Percentiles rank a stretch among this genome's conserved stretches.
Conservation (phyloP, 768 basidiomycete species). For the Russula dissimulans region DNA sequence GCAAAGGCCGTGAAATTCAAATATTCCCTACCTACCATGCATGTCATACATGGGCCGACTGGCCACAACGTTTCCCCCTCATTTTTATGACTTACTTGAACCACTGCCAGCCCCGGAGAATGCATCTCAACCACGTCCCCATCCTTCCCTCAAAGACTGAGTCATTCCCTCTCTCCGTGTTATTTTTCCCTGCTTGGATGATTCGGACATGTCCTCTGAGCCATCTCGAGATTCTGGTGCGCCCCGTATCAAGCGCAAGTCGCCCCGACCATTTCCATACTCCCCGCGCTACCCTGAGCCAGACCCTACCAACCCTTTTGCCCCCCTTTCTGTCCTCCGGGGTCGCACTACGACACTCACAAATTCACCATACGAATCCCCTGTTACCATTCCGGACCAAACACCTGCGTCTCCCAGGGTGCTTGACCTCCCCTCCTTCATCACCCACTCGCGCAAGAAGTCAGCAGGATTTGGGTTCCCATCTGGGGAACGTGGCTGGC, state of each 20-base stretch:
- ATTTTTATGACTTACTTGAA: constrained; percentile 14
- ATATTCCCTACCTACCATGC: constrained; percentile 6
- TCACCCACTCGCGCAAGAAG: constrained; percentile 4
- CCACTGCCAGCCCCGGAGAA: background rate
- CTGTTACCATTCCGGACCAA: background rate
- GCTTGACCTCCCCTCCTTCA: constrained; percentile 12
- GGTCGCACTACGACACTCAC: constrained; percentile 30
- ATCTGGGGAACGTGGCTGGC: constrained; percentile 8
- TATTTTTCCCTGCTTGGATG: background rate
- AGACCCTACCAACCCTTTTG: constrained; percentile 64
- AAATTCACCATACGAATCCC: constrained; percentile 1
- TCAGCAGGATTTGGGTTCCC: background rate
- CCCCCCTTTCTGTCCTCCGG: constrained; percentile 56
- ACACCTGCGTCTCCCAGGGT: constrained; percentile 1
- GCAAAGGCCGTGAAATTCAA: constrained; percentile 1
- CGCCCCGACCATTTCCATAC: constrained; percentile 43
- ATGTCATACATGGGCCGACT: constrained; percentile 8
- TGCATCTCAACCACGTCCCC: background rate
- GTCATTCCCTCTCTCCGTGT: background rate
- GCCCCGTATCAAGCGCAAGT: constrained; percentile 42
- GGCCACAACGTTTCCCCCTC: constrained; percentile 12
- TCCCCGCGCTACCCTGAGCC: constrained; percentile 53
- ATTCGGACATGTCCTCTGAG: constrained; percentile 1
- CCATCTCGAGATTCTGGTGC: background rate
- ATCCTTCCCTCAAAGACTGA: background rate